A percentile compares a stretch with the other conserved stretches of the same genome.
Evolutionary conservation across 176 grass and related monocot genomes (phyloP).

Genomic region (Paspalum vaginatum): DNA sequence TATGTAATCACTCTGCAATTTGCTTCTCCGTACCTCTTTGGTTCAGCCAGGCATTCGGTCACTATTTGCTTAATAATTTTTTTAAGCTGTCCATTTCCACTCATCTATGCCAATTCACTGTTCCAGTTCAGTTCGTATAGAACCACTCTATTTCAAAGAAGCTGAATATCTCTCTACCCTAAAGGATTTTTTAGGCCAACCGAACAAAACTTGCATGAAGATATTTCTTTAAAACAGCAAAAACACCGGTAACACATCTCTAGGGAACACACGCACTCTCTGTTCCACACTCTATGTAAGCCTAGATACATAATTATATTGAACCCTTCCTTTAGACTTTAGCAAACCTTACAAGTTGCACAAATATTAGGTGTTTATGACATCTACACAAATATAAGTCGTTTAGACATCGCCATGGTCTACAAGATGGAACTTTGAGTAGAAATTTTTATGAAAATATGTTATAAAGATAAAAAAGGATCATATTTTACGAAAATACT

Average conservation of each 20-base stretch:
- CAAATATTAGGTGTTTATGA: background rate
- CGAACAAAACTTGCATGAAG: constrained; percentile 23
- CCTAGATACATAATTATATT: constrained; percentile 4
- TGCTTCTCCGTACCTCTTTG: background rate
- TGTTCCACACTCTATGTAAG: background rate
- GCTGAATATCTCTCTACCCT: background rate
- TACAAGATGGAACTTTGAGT: background rate
- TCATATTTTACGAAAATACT: background rate
- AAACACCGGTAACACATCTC: background rate
- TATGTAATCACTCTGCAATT: background rate
- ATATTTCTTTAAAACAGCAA: background rate
- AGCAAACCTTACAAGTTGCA: constrained; percentile 14
- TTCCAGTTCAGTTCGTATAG: background rate
- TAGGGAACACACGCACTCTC: background rate
- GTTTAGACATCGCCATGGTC: background rate
- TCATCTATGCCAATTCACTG: background rate
- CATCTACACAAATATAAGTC: constrained; percentile 14
- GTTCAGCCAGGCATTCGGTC: background rate
- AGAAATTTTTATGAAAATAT: background rate
- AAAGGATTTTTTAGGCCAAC: constrained; percentile 3
- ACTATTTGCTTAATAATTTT: background rate
- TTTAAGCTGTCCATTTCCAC: background rate
- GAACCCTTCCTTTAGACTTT: background rate
- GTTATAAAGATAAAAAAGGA: background rate
- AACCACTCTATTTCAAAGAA: background rate